phyloP scores from a whole-genome alignment of 306 rosid genomes.

The Oxytropis ochrocephala region DNA sequence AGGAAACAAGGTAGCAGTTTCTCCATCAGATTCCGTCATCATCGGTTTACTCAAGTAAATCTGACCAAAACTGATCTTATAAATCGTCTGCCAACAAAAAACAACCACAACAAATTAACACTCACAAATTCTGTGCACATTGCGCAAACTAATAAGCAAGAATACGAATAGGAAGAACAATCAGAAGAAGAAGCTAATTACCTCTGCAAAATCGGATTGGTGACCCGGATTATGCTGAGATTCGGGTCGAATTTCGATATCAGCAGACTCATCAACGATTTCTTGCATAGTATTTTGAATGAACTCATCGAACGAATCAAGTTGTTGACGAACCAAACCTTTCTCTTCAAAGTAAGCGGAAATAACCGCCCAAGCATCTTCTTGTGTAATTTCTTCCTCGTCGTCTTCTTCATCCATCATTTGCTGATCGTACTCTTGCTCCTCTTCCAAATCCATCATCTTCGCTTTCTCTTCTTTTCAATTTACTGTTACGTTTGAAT shows the following conservation, averaged over 20 bases:
- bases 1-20: conserved; percentile 92
- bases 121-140: not conserved
- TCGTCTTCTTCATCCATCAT: conserved; percentile 62
- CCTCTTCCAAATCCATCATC: conserved; percentile 63
- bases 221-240: conserved; percentile 97
- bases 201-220: conserved; percentile 86
- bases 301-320: conserved; percentile 94
- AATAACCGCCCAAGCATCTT: conserved; percentile 96
- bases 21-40: conserved; percentile 99
- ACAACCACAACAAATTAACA: not conserved
- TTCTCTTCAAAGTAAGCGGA: conserved; percentile 96
- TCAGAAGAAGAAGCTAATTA: not conserved
- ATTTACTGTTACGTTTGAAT: not conserved
- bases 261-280: conserved; percentile 89
- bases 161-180: not conserved
- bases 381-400: conserved; percentile 85
- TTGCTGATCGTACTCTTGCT: conserved; percentile 64
- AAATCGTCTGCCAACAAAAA: conserved; percentile 51
- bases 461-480: not conserved
- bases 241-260: conserved; percentile 93
- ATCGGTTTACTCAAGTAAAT: conserved; percentile 94
- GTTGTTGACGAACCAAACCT: conserved; percentile 89
- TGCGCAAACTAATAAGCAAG: not conserved
- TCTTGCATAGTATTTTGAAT: conserved; percentile 97
- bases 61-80: conserved; percentile 84